Percentiles rank a stretch among this genome's conserved stretches.
Conservation (phyloP, 345 rosid genomes). For the Citrus medica region DNA sequence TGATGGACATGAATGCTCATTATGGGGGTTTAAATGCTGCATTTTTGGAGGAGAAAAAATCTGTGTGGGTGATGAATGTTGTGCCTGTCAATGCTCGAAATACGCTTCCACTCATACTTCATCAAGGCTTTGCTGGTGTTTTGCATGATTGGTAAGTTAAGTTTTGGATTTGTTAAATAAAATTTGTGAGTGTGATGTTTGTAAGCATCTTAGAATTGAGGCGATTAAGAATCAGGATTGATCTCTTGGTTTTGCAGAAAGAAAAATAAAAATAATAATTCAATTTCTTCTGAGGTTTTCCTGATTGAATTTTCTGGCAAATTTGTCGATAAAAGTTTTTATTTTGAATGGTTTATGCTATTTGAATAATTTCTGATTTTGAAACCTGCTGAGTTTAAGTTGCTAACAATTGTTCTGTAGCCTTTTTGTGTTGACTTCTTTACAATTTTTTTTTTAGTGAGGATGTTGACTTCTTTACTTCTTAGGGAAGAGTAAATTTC, state of each 20-base stretch:
- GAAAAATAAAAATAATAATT: background rate
- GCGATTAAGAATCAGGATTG: background rate
- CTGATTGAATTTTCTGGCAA: background rate
- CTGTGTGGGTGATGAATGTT: slow-evolving; percentile 96
- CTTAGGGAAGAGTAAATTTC: background rate
- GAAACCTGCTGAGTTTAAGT: background rate
- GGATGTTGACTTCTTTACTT: background rate
- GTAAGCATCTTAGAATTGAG: background rate
- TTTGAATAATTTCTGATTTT: background rate
- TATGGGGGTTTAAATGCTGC: slow-evolving; percentile 85
- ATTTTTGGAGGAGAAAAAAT: slow-evolving; percentile 64
- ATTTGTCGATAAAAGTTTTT: background rate
- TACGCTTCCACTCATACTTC: slow-evolving; percentile 85
- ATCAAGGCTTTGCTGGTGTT: slow-evolving; percentile 89
- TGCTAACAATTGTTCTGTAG: background rate
- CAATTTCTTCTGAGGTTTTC: background rate
- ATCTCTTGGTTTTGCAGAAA: background rate
- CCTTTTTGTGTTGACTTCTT: background rate
- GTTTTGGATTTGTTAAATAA: slow-evolving; percentile 9
- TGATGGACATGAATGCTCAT: slow-evolving; percentile 97
- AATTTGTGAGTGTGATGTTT: background rate
- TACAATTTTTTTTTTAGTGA: too few species aligned
- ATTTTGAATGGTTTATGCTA: background rate
- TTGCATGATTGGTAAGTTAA: slow-evolving; percentile 89
- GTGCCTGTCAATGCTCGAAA: slow-evolving; percentile 72